Base-by-base conservation (phyloP, 495 filamentous ascomycete genomes). In the Tuber brumale region DNA sequence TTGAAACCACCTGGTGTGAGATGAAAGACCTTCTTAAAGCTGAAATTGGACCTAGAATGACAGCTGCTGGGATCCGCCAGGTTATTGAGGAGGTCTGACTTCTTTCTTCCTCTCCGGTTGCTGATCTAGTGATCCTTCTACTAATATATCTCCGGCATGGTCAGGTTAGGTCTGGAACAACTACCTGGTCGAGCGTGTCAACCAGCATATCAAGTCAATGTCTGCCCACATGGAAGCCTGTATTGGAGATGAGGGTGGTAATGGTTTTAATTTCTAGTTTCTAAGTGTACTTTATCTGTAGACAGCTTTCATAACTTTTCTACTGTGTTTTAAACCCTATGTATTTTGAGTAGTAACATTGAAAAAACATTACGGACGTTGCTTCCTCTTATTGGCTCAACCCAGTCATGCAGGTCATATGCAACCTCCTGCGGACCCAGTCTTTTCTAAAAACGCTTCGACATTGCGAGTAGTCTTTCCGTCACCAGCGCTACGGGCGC, bases 21-120 rank as follows among this genome's bases (percentile, higher is more conserved):
- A 77, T 77, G 45, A 77, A 77, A 35, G 69, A 77, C 3, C 71
- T 1, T 5, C 41, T 74, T 7, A 77, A 74, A 46, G 18, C 14
- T 19, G 1, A 46, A 3, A 46, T 46, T 46, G 18, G 45, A 0
- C 14, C 45, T 3, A 18, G 45, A 9, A 46, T 46, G 6, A 46
- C 18, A 46, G 45, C 45, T 46, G 45, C 45, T 46, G 45, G 18
- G 16, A 46, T 46, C 1, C 18, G 45, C 14, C 45, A 46, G 6
- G 45, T 19, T 19, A 19, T 46, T 8, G 45, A 46, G 6, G 14
- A 46, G 45, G 45, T 46, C 16, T n/a, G n/a, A n/a, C n/a, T n/a
- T n/a, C n/a, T n/a, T n/a, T n/a, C n/a, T n/a, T n/a, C n/a, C n/a
- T n/a, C 39, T 41, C 39, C 39, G 6, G 39, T 41, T 41, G 6